A percentile compares a stretch with the other conserved stretches of the same genome.
Conservation (phyloP, 2,329 filamentous ascomycete genomes). For the Diaporthe ampelina region DNA sequence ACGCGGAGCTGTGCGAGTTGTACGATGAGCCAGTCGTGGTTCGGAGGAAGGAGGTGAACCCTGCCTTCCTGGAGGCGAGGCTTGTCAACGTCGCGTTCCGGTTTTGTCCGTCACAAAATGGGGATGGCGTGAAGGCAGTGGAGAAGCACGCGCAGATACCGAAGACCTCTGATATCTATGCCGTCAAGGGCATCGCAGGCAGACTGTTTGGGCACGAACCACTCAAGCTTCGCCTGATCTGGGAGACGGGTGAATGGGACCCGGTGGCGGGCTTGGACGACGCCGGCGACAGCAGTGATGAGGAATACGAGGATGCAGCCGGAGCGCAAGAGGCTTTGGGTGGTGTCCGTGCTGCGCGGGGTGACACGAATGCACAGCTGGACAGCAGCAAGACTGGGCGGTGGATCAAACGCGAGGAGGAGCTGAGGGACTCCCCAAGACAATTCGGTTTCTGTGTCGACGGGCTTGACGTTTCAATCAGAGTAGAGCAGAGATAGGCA, state of each 20-base stretch:
- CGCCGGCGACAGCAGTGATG: conserved; percentile 66
- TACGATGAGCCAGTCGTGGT: conserved; percentile 80
- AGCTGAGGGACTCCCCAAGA: conserved; percentile 83
- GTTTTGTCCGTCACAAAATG: background rate
- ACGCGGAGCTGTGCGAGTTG: conserved; percentile 77
- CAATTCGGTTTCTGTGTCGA: conserved; percentile 89
- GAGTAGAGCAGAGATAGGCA: conserved; percentile 70
- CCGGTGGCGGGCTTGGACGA: conserved; percentile 76
- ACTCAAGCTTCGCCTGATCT: conserved; percentile 76
- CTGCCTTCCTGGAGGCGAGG: conserved; percentile 85
- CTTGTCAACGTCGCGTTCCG: conserved; percentile 71
- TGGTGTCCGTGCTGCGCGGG: conserved; percentile 43
- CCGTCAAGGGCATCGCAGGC: conserved; percentile 82
- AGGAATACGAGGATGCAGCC: conserved; percentile 60
- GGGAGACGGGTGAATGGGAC: conserved; percentile 94
- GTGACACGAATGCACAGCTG: conserved; percentile 31
- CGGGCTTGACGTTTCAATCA: conserved; percentile 76
- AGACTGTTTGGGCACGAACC: conserved; percentile 77
- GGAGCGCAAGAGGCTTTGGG: conserved; percentile 51
- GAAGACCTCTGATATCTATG: conserved; percentile 83
- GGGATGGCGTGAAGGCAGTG: conserved; percentile 7
- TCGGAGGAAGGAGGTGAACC: conserved; percentile 72
- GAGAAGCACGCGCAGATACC: conserved; percentile 71
- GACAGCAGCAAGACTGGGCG: conserved; percentile 61
- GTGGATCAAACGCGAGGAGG: conserved; percentile 84